Evolutionary conservation across 345 rosid species (phyloP).

Genomic region (Erysimum cheiranthoides): DNA sequence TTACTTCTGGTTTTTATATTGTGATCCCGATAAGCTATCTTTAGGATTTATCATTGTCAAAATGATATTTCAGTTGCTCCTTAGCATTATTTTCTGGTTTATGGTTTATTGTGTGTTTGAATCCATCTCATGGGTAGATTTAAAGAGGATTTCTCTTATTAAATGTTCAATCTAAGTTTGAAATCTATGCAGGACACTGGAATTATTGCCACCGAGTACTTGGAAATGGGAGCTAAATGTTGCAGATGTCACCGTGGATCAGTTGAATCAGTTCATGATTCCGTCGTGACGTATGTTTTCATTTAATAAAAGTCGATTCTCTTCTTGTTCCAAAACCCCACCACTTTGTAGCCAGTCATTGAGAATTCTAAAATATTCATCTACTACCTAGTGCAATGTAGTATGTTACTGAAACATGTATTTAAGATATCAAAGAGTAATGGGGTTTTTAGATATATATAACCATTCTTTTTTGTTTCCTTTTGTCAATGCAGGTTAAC

Average conservation of each 20-base stretch:
- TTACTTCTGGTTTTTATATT: no score
- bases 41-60: no score
- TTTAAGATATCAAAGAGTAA: not conserved
- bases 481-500: slow-evolving; percentile 7
- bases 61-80: no score
- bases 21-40: no score
- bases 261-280: not conserved
- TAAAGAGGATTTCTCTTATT: not conserved
- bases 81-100: no score
- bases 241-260: not conserved
- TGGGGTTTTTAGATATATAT: not conserved
- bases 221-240: slow-evolving; percentile 5
- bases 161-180: not conserved
- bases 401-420: not conserved
- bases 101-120: not conserved
- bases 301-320: not conserved
- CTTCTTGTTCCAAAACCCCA: not conserved
- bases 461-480: slow-evolving; percentile 36
- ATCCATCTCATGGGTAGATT: slow-evolving; percentile 3
- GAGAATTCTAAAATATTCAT: no score
- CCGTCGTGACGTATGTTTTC: not conserved
- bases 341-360: not conserved
- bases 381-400: not conserved
- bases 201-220: slow-evolving; percentile 1
- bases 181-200: slow-evolving; percentile 13